Evolutionary conservation across 495 filamentous ascomycete species (phyloP).

Genomic region (Trichoderma parareesei): DNA sequence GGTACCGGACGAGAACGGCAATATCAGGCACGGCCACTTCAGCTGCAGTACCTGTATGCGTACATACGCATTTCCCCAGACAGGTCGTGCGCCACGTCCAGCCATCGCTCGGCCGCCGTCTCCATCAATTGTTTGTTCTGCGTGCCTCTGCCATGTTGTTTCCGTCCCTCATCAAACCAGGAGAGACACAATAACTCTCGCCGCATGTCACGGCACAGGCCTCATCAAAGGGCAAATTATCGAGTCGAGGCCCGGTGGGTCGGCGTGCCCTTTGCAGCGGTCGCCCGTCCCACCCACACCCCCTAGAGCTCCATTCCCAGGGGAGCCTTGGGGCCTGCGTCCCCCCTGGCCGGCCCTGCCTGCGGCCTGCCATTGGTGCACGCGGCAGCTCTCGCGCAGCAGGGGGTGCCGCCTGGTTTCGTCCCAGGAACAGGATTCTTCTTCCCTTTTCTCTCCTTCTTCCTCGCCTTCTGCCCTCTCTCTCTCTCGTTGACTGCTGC

Average conservation of each 20-base stretch:
- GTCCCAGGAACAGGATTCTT: slow-evolving; percentile 6
- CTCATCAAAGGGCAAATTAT: background rate
- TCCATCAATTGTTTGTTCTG: no score
- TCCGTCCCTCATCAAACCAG: no score
- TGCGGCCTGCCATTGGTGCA: background rate
- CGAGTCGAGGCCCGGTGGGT: background rate
- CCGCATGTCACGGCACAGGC: no score
- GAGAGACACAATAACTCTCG: no score
- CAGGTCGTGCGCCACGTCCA: no score
- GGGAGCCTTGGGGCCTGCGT: background rate
- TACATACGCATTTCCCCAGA: no score
- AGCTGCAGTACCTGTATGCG: no score
- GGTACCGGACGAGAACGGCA: no score
- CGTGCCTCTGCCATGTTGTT: no score
- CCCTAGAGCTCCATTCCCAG: slow-evolving; percentile 9
- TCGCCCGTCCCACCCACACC: slow-evolving; percentile 4
- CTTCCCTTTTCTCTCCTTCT: slow-evolving; percentile 9
- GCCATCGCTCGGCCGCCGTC: no score
- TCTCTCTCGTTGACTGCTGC: background rate
- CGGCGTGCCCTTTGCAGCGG: background rate
- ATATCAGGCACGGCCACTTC: no score
- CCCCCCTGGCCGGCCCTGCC: background rate
- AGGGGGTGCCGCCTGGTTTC: slow-evolving; percentile 9
- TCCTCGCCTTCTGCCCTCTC: background rate
- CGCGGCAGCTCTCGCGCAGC: background rate